Evolutionary conservation across 2,329 filamentous ascomycete genomes (phyloP), one percentile per base, ranked within the genome.

Genomic region (Pseudocercospora eumusae): DNA sequence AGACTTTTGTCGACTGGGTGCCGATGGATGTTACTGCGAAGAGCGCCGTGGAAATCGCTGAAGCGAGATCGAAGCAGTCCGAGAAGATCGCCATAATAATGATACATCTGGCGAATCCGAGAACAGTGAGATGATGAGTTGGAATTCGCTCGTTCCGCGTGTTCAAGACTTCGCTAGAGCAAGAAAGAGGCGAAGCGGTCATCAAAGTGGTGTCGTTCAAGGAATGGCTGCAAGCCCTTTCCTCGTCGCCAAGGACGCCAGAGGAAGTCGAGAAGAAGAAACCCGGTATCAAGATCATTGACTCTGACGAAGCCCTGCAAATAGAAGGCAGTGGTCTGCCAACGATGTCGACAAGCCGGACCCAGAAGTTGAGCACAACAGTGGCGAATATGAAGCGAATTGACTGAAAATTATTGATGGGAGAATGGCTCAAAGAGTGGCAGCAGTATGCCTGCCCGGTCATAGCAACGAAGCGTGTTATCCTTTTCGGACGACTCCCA

Each of bases 1-100:
- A n/a, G n/a, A n/a, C n/a, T n/a, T n/a, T n/a, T n/a, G 68, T 82
- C 8, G 77, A 81, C 58, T 82, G 79, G 79, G 63, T 82, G 1
- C 79, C 80, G 0, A 73, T 79, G 25, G 80, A 82, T 45, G 45
- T 76, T 0, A 69, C 80, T 2, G 75, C 75, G 1, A 68, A 74
- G 45, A 63, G 55, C 11, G 63, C 63, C 6, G 53, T 60, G n/a
- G 69, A 70, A 4, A 65, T 70, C 18, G 54, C 69, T 10, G 52
- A 42, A 21, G 36, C 57, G 4, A 40, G 61, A 11, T n/a, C 57
- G 1, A 33, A 60, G 20, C 59, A 53, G 8, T 40, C 42, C 5
- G 59, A 68, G 27, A 61, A 61, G 25, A 33, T 69, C 1, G 60
- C 68, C 20, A 67, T 70, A 15, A 68, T 70, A 45, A 67, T 70